Evolutionary conservation across 164 flowering plant genomes (phyloP), one percentile per base, ranked within the genome.

Genomic region (Pachysandra terminalis): DNA sequence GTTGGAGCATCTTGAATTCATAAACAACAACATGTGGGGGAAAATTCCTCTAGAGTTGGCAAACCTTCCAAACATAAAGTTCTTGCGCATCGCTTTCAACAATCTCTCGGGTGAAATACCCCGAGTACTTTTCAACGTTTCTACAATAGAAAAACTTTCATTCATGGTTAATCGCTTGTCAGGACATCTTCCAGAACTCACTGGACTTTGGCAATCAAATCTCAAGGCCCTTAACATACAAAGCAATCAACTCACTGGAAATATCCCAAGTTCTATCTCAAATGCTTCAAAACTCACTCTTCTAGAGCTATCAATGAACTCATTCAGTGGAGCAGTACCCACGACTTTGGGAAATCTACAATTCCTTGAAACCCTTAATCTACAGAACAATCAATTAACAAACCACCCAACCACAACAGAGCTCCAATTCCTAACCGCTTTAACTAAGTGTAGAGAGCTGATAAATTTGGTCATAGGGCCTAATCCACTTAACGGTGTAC

Each of bases 281-380:
- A 79, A 81, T 55, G 61, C 64, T 59, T 72, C 82, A 0, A 68
- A 63, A 48, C 77, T 81, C 25, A 28, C 1, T 10, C 0, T 1
- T 1, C 3, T 79, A 7, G 62, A 53, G 0, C 32, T 79, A 3
- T 10, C 28, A 0, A 0, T 0, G 5, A 79, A 79, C 70, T 37
- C 58, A 5, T 75, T 81, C 37, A 56, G 66, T 9, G 84, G 84
- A 2, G 3, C 22, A 1, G 62, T 79, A 21, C 82, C 81, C 0
- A 17, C 57, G 2, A 15, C 58, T 12, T 13, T 81, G 16, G 84
- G 80, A 0, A 59, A 67, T 61, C 65, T 79, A 19, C 70, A 64
- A 56, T 54, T 56, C 45, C 79, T 81, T 1, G 7, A 57, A 22
- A 1, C 0, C 0, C 69, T 78, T 0, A 9, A 15, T 16, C 13